Percentiles rank a stretch among this genome's conserved stretches.
These are phyloP conservation scores for Annulohypoxylon bovei DNA, from an alignment of 495 filamentous ascomycete species.

Conservation along the genomic window DNA sequence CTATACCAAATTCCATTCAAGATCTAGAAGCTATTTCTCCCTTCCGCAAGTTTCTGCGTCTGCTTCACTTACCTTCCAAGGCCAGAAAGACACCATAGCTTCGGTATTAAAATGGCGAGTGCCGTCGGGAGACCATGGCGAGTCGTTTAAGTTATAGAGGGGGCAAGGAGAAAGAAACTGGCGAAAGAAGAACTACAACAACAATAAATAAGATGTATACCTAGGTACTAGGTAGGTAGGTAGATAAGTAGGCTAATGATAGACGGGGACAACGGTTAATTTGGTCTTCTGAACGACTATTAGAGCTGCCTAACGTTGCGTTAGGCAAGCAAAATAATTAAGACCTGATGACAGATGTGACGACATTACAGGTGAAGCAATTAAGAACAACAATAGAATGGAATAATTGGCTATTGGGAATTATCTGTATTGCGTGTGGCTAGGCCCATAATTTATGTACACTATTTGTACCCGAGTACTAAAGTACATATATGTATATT, in stretches of 20 bases:
- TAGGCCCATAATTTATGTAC: background rate
- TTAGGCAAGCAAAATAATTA: conserved; percentile 23
- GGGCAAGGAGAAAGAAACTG: background rate
- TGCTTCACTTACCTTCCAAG: conserved; percentile 68
- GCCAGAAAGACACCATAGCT: conserved; percentile 86
- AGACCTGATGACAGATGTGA: conserved; percentile 38
- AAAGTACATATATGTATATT: background rate
- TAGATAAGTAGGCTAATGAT: background rate
- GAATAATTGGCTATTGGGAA: conserved; percentile 7
- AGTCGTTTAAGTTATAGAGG: background rate
- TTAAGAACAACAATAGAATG: conserved; percentile 10
- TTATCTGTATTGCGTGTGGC: background rate
- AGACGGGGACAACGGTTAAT: background rate
- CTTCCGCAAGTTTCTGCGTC: background rate
- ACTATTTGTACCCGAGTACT: background rate
- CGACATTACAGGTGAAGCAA: conserved; percentile 36
- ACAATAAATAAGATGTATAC: background rate
- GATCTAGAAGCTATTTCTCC: background rate
- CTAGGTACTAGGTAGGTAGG: no score
- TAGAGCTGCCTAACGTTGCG: background rate
- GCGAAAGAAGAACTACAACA: background rate
- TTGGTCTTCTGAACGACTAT: background rate
- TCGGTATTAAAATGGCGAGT: conserved; percentile 28
- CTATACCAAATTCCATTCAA: background rate
- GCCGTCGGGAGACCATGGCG: conserved; percentile 38